These are phyloP conservation scores for Ceratocystis lukuohia DNA, from an alignment of 2,329 filamentous ascomycete genomes.

Conservation along the genomic window DNA sequence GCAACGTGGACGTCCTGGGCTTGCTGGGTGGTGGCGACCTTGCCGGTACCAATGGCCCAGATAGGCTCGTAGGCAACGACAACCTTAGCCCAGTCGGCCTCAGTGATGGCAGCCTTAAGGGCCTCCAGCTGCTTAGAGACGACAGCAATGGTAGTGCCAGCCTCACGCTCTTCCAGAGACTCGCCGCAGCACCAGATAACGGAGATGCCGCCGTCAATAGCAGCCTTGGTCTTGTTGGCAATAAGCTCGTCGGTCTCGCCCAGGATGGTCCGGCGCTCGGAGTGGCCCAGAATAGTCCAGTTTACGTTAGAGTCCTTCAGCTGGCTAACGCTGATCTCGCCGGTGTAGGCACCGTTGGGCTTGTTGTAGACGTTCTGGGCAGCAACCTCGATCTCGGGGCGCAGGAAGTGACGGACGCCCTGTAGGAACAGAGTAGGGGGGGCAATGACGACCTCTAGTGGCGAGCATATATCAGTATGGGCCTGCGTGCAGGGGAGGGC, in stretches of 20 bases:
- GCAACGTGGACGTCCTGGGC: conserved; percentile 88
- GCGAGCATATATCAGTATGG: background rate
- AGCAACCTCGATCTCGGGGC: conserved; percentile 66
- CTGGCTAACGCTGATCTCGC: conserved; percentile 87
- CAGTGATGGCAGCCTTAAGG: conserved; percentile 56
- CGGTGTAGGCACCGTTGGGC: conserved; percentile 92
- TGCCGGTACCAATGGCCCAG: conserved; percentile 91
- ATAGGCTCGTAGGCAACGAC: conserved; percentile 98
- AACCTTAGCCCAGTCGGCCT: conserved; percentile 72
- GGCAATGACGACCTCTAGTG: conserved; percentile 79
- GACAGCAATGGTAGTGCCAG: conserved; percentile 69
- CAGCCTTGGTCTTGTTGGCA: conserved; percentile 87
- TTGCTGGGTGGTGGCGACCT: conserved; percentile 78
- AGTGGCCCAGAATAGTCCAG: conserved; percentile 90
- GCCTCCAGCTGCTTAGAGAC: conserved; percentile 76
- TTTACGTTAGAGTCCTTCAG: conserved; percentile 77
- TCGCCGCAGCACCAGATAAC: conserved; percentile 98
- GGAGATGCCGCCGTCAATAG: conserved; percentile 69
- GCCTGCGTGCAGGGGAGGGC: background rate
- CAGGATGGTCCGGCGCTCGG: conserved; percentile 81
- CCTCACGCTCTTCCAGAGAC: conserved; percentile 83
- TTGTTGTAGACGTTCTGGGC: conserved; percentile 97
- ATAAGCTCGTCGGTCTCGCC: conserved; percentile 76
- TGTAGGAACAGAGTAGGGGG: conserved; percentile 85
- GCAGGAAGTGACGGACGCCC: conserved; percentile 66